Percentiles rank a stretch among this genome's conserved stretches.
Conservation (phyloP, 2,329 filamentous ascomycete genomes). For the Trichoderma polysporum region DNA sequence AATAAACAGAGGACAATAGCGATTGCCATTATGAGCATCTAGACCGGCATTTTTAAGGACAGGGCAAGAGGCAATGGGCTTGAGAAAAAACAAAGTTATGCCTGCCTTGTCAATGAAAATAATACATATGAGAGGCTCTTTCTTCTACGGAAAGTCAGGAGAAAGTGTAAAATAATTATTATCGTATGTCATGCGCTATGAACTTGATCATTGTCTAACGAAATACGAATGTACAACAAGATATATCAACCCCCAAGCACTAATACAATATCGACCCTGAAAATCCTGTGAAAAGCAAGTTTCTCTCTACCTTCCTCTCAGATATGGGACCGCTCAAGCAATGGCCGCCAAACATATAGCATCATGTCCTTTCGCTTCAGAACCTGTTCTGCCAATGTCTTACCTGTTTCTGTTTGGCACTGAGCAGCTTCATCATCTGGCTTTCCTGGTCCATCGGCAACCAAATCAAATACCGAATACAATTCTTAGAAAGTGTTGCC, state of each 20-base stretch:
- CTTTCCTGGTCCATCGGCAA: slow-evolving; percentile 48
- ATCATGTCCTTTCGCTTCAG: slow-evolving; percentile 65
- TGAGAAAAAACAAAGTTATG: neutral
- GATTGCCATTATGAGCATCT: neutral
- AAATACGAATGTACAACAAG: neutral
- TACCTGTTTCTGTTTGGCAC: slow-evolving; percentile 59
- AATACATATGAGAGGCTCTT: neutral
- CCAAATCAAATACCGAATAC: slow-evolving; percentile 65
- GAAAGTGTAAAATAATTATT: neutral
- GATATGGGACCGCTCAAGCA: slow-evolving; percentile 58
- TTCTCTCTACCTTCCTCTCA: slow-evolving; percentile 45
- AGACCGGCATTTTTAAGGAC: neutral
- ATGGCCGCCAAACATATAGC: slow-evolving; percentile 62
- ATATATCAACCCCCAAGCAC: neutral
- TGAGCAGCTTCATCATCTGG: slow-evolving; percentile 56
- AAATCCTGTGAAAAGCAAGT: slow-evolving; percentile 30
- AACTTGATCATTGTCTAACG: neutral
- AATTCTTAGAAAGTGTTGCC: slow-evolving; percentile 67
- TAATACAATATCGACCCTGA: neutral
- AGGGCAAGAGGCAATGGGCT: neutral
- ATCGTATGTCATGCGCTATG: neutral
- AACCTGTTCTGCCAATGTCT: slow-evolving; percentile 59
- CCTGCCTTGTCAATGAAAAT: neutral
- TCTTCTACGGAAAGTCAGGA: neutral
- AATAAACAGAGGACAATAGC: neutral